These are phyloP conservation scores for Sporothrix brasiliensis DNA, from an alignment of 2,329 filamentous ascomycete genomes.

Conservation along the genomic window DNA sequence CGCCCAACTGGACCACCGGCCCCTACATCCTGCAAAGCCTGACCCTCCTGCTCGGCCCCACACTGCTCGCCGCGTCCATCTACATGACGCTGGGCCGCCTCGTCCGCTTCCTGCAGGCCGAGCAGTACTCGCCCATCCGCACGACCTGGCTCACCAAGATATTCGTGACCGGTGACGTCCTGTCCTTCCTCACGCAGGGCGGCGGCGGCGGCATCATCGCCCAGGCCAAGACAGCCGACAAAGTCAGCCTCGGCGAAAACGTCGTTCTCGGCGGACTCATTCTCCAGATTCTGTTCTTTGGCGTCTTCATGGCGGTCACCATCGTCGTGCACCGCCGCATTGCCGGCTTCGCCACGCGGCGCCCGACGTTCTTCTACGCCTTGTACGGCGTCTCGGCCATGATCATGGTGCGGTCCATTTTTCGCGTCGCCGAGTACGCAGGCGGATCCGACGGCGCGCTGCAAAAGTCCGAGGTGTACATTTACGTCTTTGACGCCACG, in stretches of 20 bases:
- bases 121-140: constrained; percentile 39
- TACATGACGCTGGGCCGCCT: constrained; percentile 56
- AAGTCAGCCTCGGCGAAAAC: constrained; percentile 46
- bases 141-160: constrained; percentile 51
- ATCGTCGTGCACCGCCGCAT: constrained; percentile 27
- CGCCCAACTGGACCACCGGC: constrained; percentile 39
- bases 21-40: constrained; percentile 50
- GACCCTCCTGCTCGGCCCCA: constrained; percentile 51
- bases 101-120: constrained; percentile 46
- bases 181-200: constrained; percentile 49
- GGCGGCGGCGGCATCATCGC: constrained; percentile 47
- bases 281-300: constrained; percentile 54
- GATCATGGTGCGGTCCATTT: constrained; percentile 46
- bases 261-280: constrained; percentile 52
- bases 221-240: constrained; percentile 35
- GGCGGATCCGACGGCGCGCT: constrained; percentile 40
- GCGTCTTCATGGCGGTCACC: constrained; percentile 44
- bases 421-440: constrained; percentile 47
- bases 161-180: constrained; percentile 52
- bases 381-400: constrained; percentile 38
- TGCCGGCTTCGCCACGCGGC: constrained; percentile 6
- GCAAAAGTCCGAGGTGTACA: constrained; percentile 39
- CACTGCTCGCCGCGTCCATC: constrained; percentile 53
- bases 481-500: constrained; percentile 43
- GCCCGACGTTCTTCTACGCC: constrained; percentile 30